Conservation (phyloP, 306 rosid species). For the Alnus rubra region DNA sequence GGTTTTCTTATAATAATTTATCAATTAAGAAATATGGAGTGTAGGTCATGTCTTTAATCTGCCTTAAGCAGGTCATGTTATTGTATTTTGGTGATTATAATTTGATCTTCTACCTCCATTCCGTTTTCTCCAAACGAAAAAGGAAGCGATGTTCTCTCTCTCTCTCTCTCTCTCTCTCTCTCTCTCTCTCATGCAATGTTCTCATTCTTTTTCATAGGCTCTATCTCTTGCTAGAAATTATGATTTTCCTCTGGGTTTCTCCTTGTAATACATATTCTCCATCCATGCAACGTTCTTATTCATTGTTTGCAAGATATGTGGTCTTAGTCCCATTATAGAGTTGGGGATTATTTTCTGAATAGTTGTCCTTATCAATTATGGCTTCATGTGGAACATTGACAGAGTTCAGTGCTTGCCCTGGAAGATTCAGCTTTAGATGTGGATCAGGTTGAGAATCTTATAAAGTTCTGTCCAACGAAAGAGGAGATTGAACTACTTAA, state of each 20-base stretch:
- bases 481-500: conserved; percentile 91
- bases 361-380: conserved; percentile 7
- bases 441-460: conserved; percentile 87
- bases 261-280: background rate
- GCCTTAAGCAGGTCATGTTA: background rate
- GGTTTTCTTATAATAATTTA: background rate
- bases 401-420: conserved; percentile 79
- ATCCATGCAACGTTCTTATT: background rate
- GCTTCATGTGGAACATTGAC: conserved; percentile 29
- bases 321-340: background rate
- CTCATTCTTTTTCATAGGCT: background rate
- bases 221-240: background rate
- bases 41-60: background rate
- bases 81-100: background rate
- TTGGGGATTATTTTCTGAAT: background rate
- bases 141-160: no score
- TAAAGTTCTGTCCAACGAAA: conserved; percentile 88
- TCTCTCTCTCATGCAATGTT: background rate
- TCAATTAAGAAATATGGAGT: background rate
- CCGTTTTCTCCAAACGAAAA: background rate
- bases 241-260: background rate
- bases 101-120: no score
- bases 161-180: background rate
- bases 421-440: conserved; percentile 74
- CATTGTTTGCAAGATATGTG: background rate